Evolutionary conservation across 225 moss, liverwort and hornwort genomes (phyloP), one percentile per base, ranked within the genome.

Genomic region (Lunularia cruciata): DNA sequence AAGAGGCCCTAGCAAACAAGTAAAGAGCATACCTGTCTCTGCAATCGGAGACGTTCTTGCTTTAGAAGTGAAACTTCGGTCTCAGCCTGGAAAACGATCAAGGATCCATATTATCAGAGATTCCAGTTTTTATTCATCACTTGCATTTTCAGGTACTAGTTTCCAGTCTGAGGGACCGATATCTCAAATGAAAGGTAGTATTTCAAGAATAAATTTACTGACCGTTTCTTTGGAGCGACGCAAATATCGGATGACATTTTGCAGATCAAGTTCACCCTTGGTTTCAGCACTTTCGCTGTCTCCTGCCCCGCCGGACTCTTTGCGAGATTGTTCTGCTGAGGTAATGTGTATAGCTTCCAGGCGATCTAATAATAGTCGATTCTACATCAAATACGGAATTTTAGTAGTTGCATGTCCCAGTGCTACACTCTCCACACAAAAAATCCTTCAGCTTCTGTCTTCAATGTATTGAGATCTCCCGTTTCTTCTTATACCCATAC

Each of bases 221-320:
- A 98, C 96, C 86, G 89, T 98, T 74, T 98, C 96, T 77, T 98
- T 98, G 12, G 96, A 98, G 32, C 96, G 87, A 49, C 96, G 96
- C 49, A 98, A 76, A 81, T 89, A 98, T 73, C 90, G 83, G 68
- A 98, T 89, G 52, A 98, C 96, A 57, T 89, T 92, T 76, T 98
- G 96, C 70, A 98, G 51, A 75, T 90, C 90, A 65, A 76, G 80
- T 66, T 92, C 95, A 42, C 80, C 84, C 77, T 82, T 85, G 68
- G 72, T 76, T 60, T 86, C 90, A 22, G 84, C 80, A 36, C 68
- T 73, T 69, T 81, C 83, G 68, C 73, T 79, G 47, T 84, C 84
- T 52, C 73, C 73, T 26, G 74, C 65, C 38, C 82, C 80, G 34
- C 55, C 73, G 52, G 86, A 80, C 63, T 77, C 73, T 83, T 89